phyloP scores from a whole-genome alignment of 2,329 filamentous ascomycete genomes.

The Tolypocladium ophioglossoides region DNA sequence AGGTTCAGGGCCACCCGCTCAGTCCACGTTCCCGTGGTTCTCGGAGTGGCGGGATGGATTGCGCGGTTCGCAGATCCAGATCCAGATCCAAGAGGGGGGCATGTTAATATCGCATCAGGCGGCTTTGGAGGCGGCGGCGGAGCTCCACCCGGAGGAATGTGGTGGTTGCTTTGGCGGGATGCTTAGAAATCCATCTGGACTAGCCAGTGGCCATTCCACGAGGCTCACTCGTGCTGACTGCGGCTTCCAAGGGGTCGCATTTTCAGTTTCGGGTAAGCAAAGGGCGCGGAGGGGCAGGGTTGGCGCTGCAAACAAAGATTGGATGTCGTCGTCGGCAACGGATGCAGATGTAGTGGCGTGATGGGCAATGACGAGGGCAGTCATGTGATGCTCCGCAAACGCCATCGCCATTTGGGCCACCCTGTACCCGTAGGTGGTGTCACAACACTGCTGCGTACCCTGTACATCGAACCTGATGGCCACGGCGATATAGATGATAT shows the following conservation, averaged over 20 bases:
- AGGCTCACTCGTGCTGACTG: background rate
- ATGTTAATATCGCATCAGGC: background rate
- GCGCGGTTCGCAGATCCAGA: background rate
- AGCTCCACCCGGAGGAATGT: background rate
- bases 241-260: background rate
- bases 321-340: background rate
- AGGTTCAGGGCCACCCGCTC: background rate
- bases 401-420: background rate
- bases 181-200: background rate
- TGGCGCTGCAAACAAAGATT: background rate
- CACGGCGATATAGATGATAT: too few relatives aligned
- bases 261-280: too few relatives aligned
- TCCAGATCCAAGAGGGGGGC: background rate
- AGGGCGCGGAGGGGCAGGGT: background rate
- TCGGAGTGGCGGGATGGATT: background rate
- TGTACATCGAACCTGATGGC: too few relatives aligned
- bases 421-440: background rate
- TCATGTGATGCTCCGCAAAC: background rate
- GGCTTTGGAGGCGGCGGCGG: background rate
- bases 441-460: too few relatives aligned
- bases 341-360: too few relatives aligned
- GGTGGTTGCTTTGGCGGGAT: background rate
- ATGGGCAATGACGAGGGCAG: background rate
- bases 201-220: background rate
- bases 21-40: background rate